Conservation (phyloP, 2,329 filamentous ascomycete genomes). For the Trichoderma gracile region DNA sequence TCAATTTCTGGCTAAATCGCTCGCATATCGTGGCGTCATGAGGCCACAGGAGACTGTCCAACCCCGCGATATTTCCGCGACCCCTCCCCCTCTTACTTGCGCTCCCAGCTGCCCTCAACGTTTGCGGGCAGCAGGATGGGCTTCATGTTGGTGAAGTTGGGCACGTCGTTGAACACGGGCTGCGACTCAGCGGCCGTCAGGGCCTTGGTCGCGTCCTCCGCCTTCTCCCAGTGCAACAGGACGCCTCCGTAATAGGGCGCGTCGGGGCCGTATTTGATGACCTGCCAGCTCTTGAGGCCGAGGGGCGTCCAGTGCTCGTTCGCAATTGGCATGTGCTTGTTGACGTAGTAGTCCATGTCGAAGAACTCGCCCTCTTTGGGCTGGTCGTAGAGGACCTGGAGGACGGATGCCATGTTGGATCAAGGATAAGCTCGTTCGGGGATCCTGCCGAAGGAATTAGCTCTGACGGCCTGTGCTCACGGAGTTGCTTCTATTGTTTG, state of each 20-base stretch:
- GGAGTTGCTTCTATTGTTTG: neutral
- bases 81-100: constrained; percentile 10
- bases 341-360: constrained; percentile 19
- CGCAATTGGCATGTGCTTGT: constrained; percentile 15
- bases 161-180: neutral
- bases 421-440: neutral
- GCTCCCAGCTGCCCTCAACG: neutral
- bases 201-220: neutral
- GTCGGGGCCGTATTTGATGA: constrained; percentile 2
- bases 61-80: constrained; percentile 5
- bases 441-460: neutral
- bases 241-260: neutral
- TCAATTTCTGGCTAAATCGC: neutral
- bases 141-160: constrained; percentile 19
- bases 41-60: neutral
- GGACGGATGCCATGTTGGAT: constrained; percentile 16
- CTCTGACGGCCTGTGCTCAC: neutral
- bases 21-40: neutral
- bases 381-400: constrained; percentile 14
- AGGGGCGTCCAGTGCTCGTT: neutral
- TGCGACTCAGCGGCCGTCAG: neutral
- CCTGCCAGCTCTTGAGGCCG: constrained; percentile 14
- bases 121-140: neutral
- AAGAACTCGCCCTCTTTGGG: constrained; percentile 8
- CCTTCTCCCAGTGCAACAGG: constrained; percentile 1